phyloP scores from a whole-genome alignment of 495 filamentous ascomycete species.

The Xanthoparmelia taractica region DNA sequence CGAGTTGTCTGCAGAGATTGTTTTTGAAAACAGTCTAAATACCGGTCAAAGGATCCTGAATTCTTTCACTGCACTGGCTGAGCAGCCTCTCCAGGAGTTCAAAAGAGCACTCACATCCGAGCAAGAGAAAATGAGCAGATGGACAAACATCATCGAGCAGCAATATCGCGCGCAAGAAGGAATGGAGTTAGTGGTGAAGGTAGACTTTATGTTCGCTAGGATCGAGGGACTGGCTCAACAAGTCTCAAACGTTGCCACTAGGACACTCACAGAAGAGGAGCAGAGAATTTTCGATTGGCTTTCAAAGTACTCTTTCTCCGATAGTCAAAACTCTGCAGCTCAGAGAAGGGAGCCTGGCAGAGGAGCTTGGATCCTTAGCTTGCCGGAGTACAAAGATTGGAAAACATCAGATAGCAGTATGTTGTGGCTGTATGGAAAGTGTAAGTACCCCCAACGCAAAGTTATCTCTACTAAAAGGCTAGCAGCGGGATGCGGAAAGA shows the following conservation, averaged over 20 bases:
- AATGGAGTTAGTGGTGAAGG: not conserved
- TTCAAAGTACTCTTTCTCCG: not conserved
- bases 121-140: not conserved
- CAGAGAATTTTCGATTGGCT: constrained; percentile 14
- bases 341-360: not conserved
- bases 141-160: not conserved
- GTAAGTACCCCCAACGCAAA: constrained; percentile 10
- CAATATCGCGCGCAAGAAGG: not conserved
- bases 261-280: not conserved
- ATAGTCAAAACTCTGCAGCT: constrained; percentile 6
- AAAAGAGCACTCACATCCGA: not conserved
- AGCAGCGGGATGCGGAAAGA: not conserved
- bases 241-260: not conserved
- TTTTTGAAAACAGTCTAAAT: not conserved
- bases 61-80: not conserved
- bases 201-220: not conserved
- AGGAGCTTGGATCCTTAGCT: constrained; percentile 12
- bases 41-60: not conserved
- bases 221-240: not conserved
- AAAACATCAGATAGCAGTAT: constrained; percentile 6
- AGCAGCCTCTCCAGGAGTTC: not conserved
- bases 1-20: not conserved
- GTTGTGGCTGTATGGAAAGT: constrained; percentile 17
- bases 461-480: not conserved
- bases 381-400: not conserved